Percentiles rank a stretch among this genome's conserved stretches.
These are phyloP conservation scores for Cladosporium austrohemisphaericum DNA, from an alignment of 2,329 filamentous ascomycete genomes.

Conservation along the genomic window DNA sequence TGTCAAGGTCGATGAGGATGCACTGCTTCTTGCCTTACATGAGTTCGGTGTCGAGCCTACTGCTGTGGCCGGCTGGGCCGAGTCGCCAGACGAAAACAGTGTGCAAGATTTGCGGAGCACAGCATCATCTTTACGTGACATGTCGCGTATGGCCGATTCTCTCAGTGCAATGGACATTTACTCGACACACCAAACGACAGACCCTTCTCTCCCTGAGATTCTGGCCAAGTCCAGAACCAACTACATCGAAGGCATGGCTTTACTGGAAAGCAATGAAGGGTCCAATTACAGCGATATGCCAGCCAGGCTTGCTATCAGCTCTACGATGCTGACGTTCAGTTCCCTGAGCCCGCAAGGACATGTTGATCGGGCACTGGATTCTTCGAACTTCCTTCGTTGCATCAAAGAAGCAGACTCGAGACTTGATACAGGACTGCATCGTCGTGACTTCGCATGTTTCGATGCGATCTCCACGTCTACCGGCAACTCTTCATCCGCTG, in stretches of 20 bases:
- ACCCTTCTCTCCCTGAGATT: slow-evolving; percentile 61
- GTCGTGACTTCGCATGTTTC: slow-evolving; percentile 47
- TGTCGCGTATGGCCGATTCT: slow-evolving; percentile 54
- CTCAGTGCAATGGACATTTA: slow-evolving; percentile 66
- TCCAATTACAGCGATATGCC: slow-evolving; percentile 43
- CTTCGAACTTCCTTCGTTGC: background rate
- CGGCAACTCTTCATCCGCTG: slow-evolving; percentile 30
- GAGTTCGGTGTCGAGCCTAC: slow-evolving; percentile 56
- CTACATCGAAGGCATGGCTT: slow-evolving; percentile 51
- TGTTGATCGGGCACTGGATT: background rate
- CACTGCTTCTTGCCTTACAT: slow-evolving; percentile 62
- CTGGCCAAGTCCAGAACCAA: slow-evolving; percentile 50
- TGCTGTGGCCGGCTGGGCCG: slow-evolving; percentile 37
- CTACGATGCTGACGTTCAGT: background rate
- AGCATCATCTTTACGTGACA: slow-evolving; percentile 42
- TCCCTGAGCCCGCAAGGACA: background rate
- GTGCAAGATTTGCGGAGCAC: background rate
- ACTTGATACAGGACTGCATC: slow-evolving; percentile 24
- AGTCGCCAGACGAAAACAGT: background rate
- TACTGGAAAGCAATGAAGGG: slow-evolving; percentile 51
- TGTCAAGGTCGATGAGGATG: slow-evolving; percentile 56
- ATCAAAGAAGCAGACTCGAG: slow-evolving; percentile 20
- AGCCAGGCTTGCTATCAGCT: slow-evolving; percentile 15
- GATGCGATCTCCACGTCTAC: slow-evolving; percentile 47
- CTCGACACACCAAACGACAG: slow-evolving; percentile 52